Base-by-base conservation (phyloP, 306 rosid species). In the Cucumis cinereus region DNA sequence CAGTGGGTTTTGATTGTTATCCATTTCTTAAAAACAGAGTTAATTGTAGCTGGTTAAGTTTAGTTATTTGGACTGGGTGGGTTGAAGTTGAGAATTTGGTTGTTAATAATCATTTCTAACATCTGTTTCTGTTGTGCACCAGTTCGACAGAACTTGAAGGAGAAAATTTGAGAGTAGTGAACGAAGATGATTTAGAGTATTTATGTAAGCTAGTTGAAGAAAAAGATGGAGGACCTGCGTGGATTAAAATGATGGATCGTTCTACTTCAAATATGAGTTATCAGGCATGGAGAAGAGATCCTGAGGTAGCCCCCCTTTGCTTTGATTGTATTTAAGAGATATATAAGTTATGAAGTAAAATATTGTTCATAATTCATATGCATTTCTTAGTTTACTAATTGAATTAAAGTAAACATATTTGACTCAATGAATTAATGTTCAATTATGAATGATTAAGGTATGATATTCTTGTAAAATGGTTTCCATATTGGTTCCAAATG, bases 211-310 rank as follows among this genome's bases (percentile, higher is more conserved):
- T 84, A n/a, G 85, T 88, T 22, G 88, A 86, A 62, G 87, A 82
- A 67, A 90, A 83, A 77, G 97, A 94, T 74, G 97, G 87, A 13
- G 98, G 96, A 4, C 97, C 95, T 10, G 77, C 93, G 11, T 94
- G 98, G 98, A 85, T 89, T 82, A 88, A 87, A 87, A 92, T 94
- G 96, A 94, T 94, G 98, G 96, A 94, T 76, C 90, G 92, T 66
- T 87, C 97, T 68, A 90, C 93, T 59, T 74, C 88, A 5, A 86
- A 76, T 49, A 91, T 94, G 96, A 78, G 82, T 30, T 94, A 87
- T 54, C 91, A 88, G 84, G 97, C 98, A 1, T 88, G 89, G 89
- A 85, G 89, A 6, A 84, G 87, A 69, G 89, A 85, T 78, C 88
- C 78, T 35, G 81, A 72, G 89, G 89, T 88, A 87, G 74, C 23